Base-by-base conservation (phyloP, 352 stramenopile species). In the Pythium dissotocum region DNA sequence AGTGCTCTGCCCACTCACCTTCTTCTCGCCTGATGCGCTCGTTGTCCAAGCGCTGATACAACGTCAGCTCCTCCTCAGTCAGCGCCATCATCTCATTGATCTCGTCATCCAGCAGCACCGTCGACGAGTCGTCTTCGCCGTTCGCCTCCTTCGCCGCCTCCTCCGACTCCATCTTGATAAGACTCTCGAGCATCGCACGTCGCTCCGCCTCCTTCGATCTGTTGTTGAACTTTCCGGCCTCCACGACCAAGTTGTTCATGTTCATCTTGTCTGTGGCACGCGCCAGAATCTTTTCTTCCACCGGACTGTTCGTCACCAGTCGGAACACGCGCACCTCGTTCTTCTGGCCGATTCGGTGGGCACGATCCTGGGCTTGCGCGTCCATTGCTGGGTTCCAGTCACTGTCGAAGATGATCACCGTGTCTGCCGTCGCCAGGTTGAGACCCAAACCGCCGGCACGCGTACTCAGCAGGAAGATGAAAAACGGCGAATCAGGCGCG, bases 361-460 rank as follows among this genome's bases (percentile, higher is more conserved):
- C 87, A 10, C 93, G 89, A 79, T 97, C 93, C 67, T 97, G 89
- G 4, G 93, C 93, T 55, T 98, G 93, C 6, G 91, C 90, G 63
- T 98, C 93, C 85, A 97, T 96, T 42, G 97, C 93, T n/a, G 98
- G 98, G 77, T 99, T 99, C 97, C 97, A 99, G 74, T 99, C 98
- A 68, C 89, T 98, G 72, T 99, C 98, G 69, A 99, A 99, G 75
- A 99, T 99, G 48, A 99, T 98, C 7, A 99, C 97, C 6, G 97
- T 99, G 71, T 99, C 98, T 30, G 98, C 98, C 24, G 97, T 97
- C 33, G 95, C 97, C 28, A 99, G 88, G 76, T 99, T 99, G 24
- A 99, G 72, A 26, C 98, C 98, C 30, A 99, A 80, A 26, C 98
- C 98, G 69, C 98, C 98, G 28, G 97, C 97, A 8, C 97, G 86